phyloP scores from a whole-genome alignment of 2,329 filamentous ascomycete species.

The Cladosporium cucumerinum region DNA sequence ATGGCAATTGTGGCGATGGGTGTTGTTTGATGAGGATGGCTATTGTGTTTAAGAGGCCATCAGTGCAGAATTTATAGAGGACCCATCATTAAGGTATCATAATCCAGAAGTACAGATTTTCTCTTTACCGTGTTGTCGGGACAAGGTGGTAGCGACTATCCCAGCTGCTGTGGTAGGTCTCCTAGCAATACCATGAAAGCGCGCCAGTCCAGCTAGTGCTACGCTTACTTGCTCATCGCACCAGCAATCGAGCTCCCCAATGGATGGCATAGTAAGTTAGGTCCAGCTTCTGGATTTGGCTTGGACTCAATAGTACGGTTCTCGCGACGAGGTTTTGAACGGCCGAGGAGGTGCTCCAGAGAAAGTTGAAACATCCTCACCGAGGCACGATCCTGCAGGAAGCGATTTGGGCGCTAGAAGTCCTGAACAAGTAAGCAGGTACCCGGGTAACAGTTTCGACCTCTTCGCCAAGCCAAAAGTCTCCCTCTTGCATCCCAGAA shows the following conservation, averaged over 20 bases:
- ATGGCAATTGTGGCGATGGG: neutral
- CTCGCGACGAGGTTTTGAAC: neutral
- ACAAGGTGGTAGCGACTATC: neutral
- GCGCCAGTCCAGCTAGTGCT: neutral
- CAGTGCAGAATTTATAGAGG: neutral
- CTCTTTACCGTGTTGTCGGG: neutral
- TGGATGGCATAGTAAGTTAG: neutral
- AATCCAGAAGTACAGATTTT: neutral
- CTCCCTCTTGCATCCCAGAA: no score
- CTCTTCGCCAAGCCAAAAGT: no score
- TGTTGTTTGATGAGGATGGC: neutral
- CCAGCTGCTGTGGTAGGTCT: neutral
- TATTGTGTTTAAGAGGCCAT: neutral
- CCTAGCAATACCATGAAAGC: neutral
- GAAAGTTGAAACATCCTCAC: neutral
- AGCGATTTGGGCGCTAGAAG: neutral
- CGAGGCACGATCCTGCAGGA: neutral
- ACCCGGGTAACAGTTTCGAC: no score
- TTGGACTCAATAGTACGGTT: neutral
- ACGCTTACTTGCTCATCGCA: neutral
- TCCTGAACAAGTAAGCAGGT: no score
- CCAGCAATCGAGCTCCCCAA: neutral
- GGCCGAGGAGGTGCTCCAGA: neutral
- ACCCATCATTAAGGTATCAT: neutral
- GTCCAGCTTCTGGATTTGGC: neutral